Evolutionary conservation across 2,329 filamentous ascomycete genomes (phyloP).

Genomic region (Cladophialophora yegresii): DNA sequence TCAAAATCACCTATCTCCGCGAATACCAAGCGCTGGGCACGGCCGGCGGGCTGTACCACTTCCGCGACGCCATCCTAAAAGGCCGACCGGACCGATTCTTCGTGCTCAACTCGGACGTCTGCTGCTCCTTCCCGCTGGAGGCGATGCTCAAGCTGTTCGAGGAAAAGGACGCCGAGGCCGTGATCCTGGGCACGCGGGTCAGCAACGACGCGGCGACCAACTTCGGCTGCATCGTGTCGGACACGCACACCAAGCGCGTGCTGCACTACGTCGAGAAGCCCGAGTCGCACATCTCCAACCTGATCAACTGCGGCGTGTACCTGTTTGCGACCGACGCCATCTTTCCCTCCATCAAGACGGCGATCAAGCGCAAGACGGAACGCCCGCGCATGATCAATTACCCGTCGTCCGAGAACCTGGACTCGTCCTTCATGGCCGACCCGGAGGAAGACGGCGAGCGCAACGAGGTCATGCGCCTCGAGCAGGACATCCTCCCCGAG

Average conservation of each 20-base stretch:
- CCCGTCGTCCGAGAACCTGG: constrained; percentile 91
- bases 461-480: constrained; percentile 86
- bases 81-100: constrained; percentile 93
- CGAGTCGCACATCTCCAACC: constrained; percentile 93
- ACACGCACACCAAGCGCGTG: constrained; percentile 89
- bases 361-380: constrained; percentile 93
- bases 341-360: constrained; percentile 90
- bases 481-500: constrained; percentile 95
- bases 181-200: constrained; percentile 91
- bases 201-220: constrained; percentile 89
- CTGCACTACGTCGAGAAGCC: constrained; percentile 99
- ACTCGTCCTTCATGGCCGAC: constrained; percentile 66
- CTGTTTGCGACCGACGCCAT: constrained; percentile 94
- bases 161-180: constrained; percentile 92
- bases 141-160: constrained; percentile 95
- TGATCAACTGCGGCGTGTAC: constrained; percentile 99
- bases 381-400: constrained; percentile 91
- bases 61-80: constrained; percentile 98
- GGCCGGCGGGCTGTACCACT: constrained; percentile 95
- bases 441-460: constrained; percentile 74
- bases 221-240: constrained; percentile 97
- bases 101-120: constrained; percentile 96
- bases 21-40: constrained; percentile 97
- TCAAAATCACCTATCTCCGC: constrained; percentile 91
- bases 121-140: constrained; percentile 93